A percentile compares a stretch with the other conserved stretches of the same genome.
phyloP scores from a whole-genome alignment of 768 basidiomycete species.

The Boletus patriciae region DNA sequence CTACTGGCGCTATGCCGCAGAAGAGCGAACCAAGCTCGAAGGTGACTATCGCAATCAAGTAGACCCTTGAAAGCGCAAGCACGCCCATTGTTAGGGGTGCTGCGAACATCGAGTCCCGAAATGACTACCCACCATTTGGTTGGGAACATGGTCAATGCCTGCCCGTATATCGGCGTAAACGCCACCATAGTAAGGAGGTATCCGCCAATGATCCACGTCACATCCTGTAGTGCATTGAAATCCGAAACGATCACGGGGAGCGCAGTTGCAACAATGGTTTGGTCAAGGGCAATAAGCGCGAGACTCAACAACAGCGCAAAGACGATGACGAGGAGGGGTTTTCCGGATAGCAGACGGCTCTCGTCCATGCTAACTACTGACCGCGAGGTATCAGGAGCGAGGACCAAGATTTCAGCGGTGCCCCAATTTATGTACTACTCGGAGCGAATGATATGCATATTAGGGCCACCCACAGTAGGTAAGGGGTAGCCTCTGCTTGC shows the following conservation, averaged over 20 bases:
- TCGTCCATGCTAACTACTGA: conserved; percentile 1
- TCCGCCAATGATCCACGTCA: conserved; percentile 64
- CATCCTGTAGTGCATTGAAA: conserved; percentile 15
- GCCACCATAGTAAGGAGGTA: conserved; percentile 56
- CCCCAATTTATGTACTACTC: not conserved
- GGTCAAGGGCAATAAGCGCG: conserved; percentile 13
- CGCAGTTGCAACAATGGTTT: conserved; percentile 61
- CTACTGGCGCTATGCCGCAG: conserved; percentile 58
- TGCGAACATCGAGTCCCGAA: conserved; percentile 30
- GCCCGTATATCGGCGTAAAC: conserved; percentile 13
- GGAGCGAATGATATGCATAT: too few species aligned
- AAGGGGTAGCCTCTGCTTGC: not conserved
- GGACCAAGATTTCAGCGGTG: not conserved
- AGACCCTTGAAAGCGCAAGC: conserved; percentile 42
- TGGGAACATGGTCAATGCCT: conserved; percentile 7
- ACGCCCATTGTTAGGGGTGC: not conserved
- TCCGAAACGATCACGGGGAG: conserved; percentile 37
- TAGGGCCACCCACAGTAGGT: too few species aligned
- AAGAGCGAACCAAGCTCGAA: conserved; percentile 52
- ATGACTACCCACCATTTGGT: conserved; percentile 31
- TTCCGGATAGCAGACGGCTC: conserved; percentile 7
- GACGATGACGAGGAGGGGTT: not conserved
- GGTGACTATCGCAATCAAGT: conserved; percentile 4
- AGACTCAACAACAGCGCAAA: conserved; percentile 10
- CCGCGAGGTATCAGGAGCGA: not conserved